Evolutionary conservation across 352 stramenopile genomes (phyloP).

Genomic region (Phytophthora nicotianae): DNA sequence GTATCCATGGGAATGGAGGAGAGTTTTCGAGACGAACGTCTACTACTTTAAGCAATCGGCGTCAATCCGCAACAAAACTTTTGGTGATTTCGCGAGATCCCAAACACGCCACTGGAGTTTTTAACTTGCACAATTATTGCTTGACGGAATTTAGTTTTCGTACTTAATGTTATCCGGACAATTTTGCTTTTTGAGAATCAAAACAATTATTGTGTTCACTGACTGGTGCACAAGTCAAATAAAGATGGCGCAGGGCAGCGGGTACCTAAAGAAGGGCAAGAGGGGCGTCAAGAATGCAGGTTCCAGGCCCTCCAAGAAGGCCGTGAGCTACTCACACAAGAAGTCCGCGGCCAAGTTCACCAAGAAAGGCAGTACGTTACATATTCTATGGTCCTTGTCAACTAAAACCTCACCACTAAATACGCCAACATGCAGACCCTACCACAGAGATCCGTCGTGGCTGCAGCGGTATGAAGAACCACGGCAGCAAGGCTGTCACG

Average conservation of each 20-base stretch:
- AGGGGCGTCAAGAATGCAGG: conserved; percentile 79
- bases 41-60: no score
- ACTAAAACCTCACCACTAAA: background rate
- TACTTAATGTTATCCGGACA: no score
- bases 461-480: conserved; percentile 73
- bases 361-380: conserved; percentile 87
- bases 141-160: no score
- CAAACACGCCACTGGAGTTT: no score
- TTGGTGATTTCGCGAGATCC: no score
- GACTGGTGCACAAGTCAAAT: conserved; percentile 18
- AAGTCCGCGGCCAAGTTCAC: conserved; percentile 84
- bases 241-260: conserved; percentile 81
- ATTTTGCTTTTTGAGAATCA: no score
- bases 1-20: no score
- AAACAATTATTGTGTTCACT: background rate
- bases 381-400: background rate
- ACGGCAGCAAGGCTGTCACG: conserved; percentile 78
- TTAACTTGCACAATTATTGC: no score
- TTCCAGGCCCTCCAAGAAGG: conserved; percentile 77
- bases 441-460: conserved; percentile 82
- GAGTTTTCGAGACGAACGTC: no score
- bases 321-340: conserved; percentile 78
- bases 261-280: conserved; percentile 79
- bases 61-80: no score
- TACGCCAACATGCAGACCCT: conserved; percentile 48